These are phyloP conservation scores for Irpex sp. DNA, from an alignment of 1,284 basidiomycete genomes.

Conservation along the genomic window DNA sequence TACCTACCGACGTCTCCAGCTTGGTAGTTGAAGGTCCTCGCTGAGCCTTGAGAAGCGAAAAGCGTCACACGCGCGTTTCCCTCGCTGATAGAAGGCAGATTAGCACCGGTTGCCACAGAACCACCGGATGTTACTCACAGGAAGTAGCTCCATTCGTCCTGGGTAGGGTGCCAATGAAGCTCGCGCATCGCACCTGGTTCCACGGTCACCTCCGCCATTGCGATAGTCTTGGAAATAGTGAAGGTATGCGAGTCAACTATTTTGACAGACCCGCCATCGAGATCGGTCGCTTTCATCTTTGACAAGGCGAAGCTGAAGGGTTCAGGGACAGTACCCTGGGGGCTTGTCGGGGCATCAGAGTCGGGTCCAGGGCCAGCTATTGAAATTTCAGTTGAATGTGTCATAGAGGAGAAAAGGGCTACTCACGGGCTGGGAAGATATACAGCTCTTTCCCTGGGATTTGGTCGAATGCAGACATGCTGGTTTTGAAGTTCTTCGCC, in stretches of 20 bases:
- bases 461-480: constrained; percentile 50
- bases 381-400: not conserved
- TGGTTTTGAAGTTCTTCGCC: constrained; percentile 66
- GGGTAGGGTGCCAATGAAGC: constrained; percentile 68
- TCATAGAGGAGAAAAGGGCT: not conserved
- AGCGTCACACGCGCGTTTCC: constrained; percentile 63
- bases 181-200: constrained; percentile 58
- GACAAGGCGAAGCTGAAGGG: constrained; percentile 57
- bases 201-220: constrained; percentile 65
- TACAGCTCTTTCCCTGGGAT: constrained; percentile 60
- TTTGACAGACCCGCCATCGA: constrained; percentile 61
- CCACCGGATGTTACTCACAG: constrained; percentile 28
- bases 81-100: constrained; percentile 32
- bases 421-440: constrained; percentile 60
- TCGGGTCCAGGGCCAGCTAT: constrained; percentile 34
- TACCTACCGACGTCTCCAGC: constrained; percentile 55
- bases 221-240: constrained; percentile 51
- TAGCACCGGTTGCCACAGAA: not conserved
- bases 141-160: constrained; percentile 66
- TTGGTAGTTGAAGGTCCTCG: constrained; percentile 67
- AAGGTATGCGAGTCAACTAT: constrained; percentile 57
- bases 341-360: constrained; percentile 38
- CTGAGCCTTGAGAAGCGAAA: constrained; percentile 59
- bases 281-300: constrained; percentile 43
- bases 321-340: constrained; percentile 50